Percentiles rank a stretch among this genome's conserved stretches.
Evolutionary conservation across 2,329 filamentous ascomycete species (phyloP).

Genomic region (Sclerotinia glacialis): DNA sequence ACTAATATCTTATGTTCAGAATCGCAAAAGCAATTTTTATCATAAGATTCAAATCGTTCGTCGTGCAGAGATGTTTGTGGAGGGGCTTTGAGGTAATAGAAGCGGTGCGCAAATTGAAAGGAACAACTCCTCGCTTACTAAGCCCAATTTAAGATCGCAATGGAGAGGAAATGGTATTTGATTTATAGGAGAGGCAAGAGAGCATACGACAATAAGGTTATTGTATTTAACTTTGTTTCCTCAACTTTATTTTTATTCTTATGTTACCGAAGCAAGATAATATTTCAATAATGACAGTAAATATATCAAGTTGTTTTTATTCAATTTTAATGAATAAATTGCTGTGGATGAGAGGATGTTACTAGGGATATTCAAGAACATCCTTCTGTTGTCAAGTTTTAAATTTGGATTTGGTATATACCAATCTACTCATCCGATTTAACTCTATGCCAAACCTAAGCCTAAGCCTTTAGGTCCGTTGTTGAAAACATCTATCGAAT

Average conservation of each 20-base stretch:
- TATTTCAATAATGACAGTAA: neutral
- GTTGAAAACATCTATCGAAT: slow-evolving; percentile 32
- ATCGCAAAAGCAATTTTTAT: slow-evolving; percentile 16
- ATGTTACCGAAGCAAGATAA: neutral
- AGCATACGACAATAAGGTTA: slow-evolving; percentile 11
- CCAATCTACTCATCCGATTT: neutral
- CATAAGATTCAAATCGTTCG: slow-evolving; percentile 12
- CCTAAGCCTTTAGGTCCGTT: slow-evolving; percentile 43
- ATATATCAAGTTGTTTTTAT: neutral
- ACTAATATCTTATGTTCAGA: slow-evolving; percentile 16
- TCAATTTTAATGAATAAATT: neutral
- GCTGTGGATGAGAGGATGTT: neutral
- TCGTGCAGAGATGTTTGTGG: slow-evolving; percentile 18
- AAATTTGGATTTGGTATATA: slow-evolving; percentile 1
- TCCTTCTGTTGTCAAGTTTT: neutral
- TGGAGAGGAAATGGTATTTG: slow-evolving; percentile 10
- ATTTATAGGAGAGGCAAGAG: slow-evolving; percentile 19
- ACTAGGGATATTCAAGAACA: neutral
- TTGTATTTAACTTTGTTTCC: neutral
- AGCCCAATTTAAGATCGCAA: slow-evolving; percentile 14
- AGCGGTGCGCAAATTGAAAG: slow-evolving; percentile 23
- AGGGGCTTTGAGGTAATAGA: slow-evolving; percentile 15
- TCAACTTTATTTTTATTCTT: slow-evolving; percentile 3
- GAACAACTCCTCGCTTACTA: slow-evolving; percentile 23
- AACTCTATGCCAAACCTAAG: slow-evolving; percentile 37